Evolutionary conservation across 208 protist genomes (phyloP), one percentile per base, ranked within the genome.

Genomic region (Acanthamoeba triangularis): DNA sequence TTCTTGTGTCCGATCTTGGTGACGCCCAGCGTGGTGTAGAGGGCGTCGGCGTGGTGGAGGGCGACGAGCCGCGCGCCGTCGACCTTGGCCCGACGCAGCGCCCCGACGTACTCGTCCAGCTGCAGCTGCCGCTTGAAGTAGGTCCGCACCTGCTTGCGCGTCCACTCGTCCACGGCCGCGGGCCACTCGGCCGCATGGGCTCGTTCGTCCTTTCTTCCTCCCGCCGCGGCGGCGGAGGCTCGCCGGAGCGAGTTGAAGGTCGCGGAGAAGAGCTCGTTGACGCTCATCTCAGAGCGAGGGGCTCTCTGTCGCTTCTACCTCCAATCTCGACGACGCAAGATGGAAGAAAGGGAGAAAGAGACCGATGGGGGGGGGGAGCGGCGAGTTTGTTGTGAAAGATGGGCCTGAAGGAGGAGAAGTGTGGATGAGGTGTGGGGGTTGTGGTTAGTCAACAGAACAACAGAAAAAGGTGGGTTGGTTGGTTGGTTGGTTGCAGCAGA

Each of bases 1-100:
- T 76, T 76, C 67, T 76, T 76, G 67, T 76, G 67, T 18, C 67
- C 67, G 67, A 76, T 30, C 67, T 76, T 76, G 67, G 67, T 76
- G 28, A 76, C 30, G 30, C n/a, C 67, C 28, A 76, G 67, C 0
- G 67, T n/a, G 30, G 28, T 11, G n/a, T 33, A 76, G 67, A 76
- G 67, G n/a, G 67, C 67, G 23, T 63, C 18, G 30, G 30, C 30
- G 30, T 16, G 28, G 67, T 76, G 67, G 35, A 76, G 67, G 28
- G 28, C 67, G 14, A 44, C 67, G 25, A 76, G 67, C 14, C 67
- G 30, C 35, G 67, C 28, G 30, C 67, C 67, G 67, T 76, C 67
- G 30, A 76, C 25, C 30, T n/a, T 18, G 25, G 35, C 30, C 35
- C 67, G 67, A 44, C 67, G 67, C 67, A 76, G 35, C 30, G 67